Base-by-base conservation (phyloP, 371 early-diverging fungal species). In the Rhizopus delemar region DNA sequence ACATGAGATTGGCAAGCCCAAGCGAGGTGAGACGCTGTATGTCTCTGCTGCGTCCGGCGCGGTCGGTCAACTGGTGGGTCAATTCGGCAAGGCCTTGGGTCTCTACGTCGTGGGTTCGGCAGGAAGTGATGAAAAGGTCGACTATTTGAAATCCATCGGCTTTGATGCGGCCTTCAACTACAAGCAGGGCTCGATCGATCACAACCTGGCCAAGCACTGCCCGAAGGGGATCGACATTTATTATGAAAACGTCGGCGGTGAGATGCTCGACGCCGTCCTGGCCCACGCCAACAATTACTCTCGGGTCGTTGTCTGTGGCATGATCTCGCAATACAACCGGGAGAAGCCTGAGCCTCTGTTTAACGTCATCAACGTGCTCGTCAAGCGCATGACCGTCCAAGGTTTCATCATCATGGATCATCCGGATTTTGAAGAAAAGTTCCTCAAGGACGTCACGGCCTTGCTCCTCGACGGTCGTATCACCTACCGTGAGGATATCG, bases 121-220 rank as follows among this genome's bases (percentile, higher is more conserved):
- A 5, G 90, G 92, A 0, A 77, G 85, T 3, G 90, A 92, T 52
- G 91, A 90, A 12, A 94, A 94, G 72, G 87, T 88, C 15, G 79
- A 73, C 28, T 85, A 77, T 61, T 78, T 92, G 50, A 81, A 77
- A 64, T 76, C 81, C 9, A 74, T 80, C 31, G 86, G 86, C 3
- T 88, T 87, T 46, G 90, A 91, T 66, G 84, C 65, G 6, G 93
- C 87, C 11, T 91, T 93, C 81, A 93, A 92, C 81, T 93, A 93
- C 84, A 92, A 91, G 76, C 89, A 81, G 2, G 75, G 74, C 33
- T 82, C 80, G 35, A 63, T 54, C 22, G 52, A 62, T 7, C 70
- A 67, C 6, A 75, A 75, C 5, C 69, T 90, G 28, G 51, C 38
- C 2, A 70, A 84, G 56, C 63, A 70, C 13, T 82, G 81, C 28